Conservation (phyloP, 805 yeast species). For the Candida insectorum region DNA sequence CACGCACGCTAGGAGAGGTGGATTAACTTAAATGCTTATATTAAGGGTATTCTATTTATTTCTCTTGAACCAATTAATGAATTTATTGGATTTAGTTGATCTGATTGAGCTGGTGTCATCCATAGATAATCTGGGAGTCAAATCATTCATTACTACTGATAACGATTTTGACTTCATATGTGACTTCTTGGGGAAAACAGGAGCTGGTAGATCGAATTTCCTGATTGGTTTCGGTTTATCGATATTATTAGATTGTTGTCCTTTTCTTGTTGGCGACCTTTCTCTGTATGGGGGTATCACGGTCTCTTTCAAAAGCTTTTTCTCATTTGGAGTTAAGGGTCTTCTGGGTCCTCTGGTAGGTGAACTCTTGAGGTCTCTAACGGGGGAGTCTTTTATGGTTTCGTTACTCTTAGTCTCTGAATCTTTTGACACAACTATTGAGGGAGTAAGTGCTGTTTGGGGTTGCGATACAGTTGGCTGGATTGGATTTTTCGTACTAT, state of each 20-base stretch:
- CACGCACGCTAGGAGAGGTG: too few species aligned
- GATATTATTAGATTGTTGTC: too few species aligned
- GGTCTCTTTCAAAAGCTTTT: slow-evolving; percentile 20
- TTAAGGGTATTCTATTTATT: too few species aligned
- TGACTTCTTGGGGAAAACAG: too few species aligned
- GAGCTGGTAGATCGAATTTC: too few species aligned
- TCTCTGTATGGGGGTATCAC: slow-evolving; percentile 22
- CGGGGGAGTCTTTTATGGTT: slow-evolving; percentile 1
- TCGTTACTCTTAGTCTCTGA: slow-evolving; percentile 3
- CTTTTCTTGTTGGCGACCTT: too few species aligned
- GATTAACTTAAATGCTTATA: too few species aligned
- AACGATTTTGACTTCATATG: slow-evolving; percentile 22
- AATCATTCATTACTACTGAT: slow-evolving; percentile 16
- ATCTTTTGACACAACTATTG: slow-evolving; percentile 6
- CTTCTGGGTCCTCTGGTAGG: slow-evolving; percentile 8
- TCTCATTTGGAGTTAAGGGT: slow-evolving; percentile 22
- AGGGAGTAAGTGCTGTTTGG: slow-evolving; percentile 1
- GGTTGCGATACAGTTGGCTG: not conserved
- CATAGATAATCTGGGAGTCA: slow-evolving; percentile 15
- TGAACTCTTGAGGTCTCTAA: not conserved
- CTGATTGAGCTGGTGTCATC: slow-evolving; percentile 11
- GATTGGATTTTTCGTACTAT: slow-evolving; percentile 6
- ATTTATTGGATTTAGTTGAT: slow-evolving; percentile 15
- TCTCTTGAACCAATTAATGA: slow-evolving; percentile 24
- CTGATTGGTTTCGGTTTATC: too few species aligned